Conservation (phyloP, 2,329 filamentous ascomycete genomes). For the Zymoseptoria brevis region DNA sequence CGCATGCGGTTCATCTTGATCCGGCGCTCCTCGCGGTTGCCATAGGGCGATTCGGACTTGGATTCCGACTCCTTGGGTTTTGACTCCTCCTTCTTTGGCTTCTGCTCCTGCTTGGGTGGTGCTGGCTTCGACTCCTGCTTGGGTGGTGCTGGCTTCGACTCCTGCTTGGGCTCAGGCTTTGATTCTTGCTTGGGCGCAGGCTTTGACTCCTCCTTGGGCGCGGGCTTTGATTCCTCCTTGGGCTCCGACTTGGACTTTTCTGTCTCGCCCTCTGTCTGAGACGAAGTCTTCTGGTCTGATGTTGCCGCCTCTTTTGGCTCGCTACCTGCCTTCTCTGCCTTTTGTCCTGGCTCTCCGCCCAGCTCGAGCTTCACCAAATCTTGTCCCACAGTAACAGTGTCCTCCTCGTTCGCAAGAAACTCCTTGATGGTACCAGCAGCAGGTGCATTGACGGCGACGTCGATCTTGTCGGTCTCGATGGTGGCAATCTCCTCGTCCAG, state of each 20-base stretch:
- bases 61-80: conserved; percentile 34
- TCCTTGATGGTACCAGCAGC: conserved; percentile 87
- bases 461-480: conserved; percentile 99
- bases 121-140: conserved; percentile 41
- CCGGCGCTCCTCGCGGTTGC: conserved; percentile 77
- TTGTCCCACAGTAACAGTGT: conserved; percentile 90
- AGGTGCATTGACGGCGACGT: conserved; percentile 91
- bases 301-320: conserved; percentile 55
- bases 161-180: conserved; percentile 35
- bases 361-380: conserved; percentile 79
- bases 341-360: conserved; percentile 54
- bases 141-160: too few relatives aligned
- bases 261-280: conserved; percentile 42
- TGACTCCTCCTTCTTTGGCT: conserved; percentile 32
- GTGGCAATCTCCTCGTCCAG: conserved; percentile 96
- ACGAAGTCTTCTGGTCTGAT: conserved; percentile 49
- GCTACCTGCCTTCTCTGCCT: conserved; percentile 46
- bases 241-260: conserved; percentile 7
- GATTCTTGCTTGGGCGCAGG: conserved; percentile 37
- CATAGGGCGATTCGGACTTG: conserved; percentile 43
- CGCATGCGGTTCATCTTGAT: conserved; percentile 99
- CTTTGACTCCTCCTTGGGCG: conserved; percentile 39
- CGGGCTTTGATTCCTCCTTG: conserved; percentile 40
- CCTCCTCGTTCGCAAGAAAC: conserved; percentile 83
- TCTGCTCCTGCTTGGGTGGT: conserved; percentile 27